A percentile compares a stretch with the other conserved stretches of the same genome.
Evolutionary conservation across 1,284 basidiomycete species (phyloP).

Genomic region (Hemileia vastatrix): DNA sequence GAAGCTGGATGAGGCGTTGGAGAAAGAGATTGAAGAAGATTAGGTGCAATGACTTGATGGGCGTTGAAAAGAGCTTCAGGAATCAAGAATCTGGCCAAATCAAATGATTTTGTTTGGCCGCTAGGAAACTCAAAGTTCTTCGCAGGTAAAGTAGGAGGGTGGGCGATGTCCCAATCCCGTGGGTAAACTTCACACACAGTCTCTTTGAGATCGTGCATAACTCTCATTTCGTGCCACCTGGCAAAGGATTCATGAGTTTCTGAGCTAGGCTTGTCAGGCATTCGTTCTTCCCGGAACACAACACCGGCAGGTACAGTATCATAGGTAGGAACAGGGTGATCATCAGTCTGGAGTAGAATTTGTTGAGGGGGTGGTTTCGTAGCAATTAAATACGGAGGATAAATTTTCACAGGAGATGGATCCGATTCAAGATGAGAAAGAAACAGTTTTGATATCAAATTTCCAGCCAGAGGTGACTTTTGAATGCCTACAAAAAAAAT

Average conservation of each 20-base stretch:
- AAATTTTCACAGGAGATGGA: constrained; percentile 7
- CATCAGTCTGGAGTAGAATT: no score
- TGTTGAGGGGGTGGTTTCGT: constrained; percentile 1
- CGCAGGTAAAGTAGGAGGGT: constrained; percentile 51
- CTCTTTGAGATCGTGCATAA: constrained; percentile 91
- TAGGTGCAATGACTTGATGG: no score
- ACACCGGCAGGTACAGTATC: constrained; percentile 7
- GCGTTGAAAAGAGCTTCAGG: constrained; percentile 83
- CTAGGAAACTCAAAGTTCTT: constrained; percentile 84
- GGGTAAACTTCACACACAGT: constrained; percentile 73
- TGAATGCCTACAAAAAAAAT: constrained; percentile 31
- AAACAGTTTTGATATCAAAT: constrained; percentile 33
- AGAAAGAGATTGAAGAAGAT: not conserved
- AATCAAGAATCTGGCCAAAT: constrained; percentile 66
- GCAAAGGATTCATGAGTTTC: constrained; percentile 70
- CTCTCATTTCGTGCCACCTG: constrained; percentile 67
- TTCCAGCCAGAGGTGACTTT: constrained; percentile 36
- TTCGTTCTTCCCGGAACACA: constrained; percentile 62
- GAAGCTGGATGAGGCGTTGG: constrained; percentile 26
- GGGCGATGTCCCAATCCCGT: constrained; percentile 77
- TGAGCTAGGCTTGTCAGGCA: constrained; percentile 40
- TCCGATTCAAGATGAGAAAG: constrained; percentile 17
- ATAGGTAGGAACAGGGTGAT: no score
- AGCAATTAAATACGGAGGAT: constrained; percentile 12
- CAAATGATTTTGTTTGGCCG: constrained; percentile 79